phyloP scores from a whole-genome alignment of 768 basidiomycete species.

The Crepidotus variabilis region DNA sequence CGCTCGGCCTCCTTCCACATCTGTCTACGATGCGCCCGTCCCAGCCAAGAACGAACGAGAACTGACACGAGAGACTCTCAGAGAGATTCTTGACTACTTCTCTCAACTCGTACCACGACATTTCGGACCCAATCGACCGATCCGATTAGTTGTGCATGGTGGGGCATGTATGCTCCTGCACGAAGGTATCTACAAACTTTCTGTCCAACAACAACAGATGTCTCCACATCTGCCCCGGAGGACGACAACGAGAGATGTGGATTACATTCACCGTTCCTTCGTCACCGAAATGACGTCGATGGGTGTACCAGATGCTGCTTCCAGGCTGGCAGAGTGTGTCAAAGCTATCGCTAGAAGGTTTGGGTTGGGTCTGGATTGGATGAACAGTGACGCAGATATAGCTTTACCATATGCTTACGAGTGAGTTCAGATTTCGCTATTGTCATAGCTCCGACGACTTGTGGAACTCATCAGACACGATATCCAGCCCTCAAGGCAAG shows the following conservation, averaged over 20 bases:
- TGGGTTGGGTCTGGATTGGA: conserved; percentile 63
- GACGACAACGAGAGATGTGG: conserved; percentile 60
- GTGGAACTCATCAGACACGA: too few species aligned
- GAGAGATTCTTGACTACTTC: conserved; percentile 44
- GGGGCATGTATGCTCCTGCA: conserved; percentile 76
- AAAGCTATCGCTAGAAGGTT: conserved; percentile 46
- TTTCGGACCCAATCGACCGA: conserved; percentile 35
- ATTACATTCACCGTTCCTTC: conserved; percentile 63
- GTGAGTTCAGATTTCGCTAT: conserved; percentile 21
- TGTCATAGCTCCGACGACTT: too few species aligned
- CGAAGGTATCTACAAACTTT: conserved; percentile 31
- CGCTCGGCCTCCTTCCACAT: background rate
- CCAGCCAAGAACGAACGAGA: conserved; percentile 34
- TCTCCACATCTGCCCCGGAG: conserved; percentile 34
- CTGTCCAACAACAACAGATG: conserved; percentile 23
- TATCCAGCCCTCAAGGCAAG: conserved; percentile 20
- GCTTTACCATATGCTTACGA: conserved; percentile 59
- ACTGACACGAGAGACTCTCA: conserved; percentile 39
- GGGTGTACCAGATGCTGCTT: conserved; percentile 49
- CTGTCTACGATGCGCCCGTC: background rate
- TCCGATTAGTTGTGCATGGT: conserved; percentile 66
- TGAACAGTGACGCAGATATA: conserved; percentile 73
- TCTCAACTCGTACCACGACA: conserved; percentile 40
- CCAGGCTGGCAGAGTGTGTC: conserved; percentile 55
- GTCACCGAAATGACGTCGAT: conserved; percentile 44